Evolutionary conservation across 352 stramenopile species (phyloP).

Genomic region (Phytopythium litorale): DNA sequence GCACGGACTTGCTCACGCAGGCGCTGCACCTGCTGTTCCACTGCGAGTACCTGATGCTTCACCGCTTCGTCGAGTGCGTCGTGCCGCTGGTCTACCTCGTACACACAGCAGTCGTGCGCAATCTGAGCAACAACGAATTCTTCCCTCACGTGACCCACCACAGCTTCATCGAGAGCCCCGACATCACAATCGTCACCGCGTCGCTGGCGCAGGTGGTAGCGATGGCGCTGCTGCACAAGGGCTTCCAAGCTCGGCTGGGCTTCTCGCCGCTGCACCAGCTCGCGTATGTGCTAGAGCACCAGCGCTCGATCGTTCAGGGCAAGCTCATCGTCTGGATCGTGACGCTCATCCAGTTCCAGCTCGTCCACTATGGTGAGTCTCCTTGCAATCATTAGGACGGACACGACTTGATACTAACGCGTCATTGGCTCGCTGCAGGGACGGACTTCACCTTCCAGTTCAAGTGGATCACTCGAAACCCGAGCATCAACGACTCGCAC

Average conservation of each 20-base stretch:
- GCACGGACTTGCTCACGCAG: constrained; percentile 7
- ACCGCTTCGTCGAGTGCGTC: constrained; percentile 22
- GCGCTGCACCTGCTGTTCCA: constrained; percentile 20
- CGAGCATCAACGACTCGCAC: not conserved
- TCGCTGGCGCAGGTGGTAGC: constrained; percentile 11
- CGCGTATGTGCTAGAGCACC: constrained; percentile 22
- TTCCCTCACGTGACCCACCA: constrained; percentile 12
- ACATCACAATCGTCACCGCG: constrained; percentile 9
- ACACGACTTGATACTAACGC: not conserved
- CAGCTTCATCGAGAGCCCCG: not conserved
- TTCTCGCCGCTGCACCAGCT: constrained; percentile 19
- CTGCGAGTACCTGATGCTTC: constrained; percentile 18
- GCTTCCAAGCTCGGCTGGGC: constrained; percentile 12
- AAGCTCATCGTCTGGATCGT: constrained; percentile 25
- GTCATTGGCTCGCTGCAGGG: not conserved
- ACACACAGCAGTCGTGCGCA: constrained; percentile 15
- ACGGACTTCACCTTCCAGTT: constrained; percentile 1
- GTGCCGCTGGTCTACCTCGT: constrained; percentile 17
- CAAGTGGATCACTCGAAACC: not conserved
- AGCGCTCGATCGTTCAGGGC: constrained; percentile 15
- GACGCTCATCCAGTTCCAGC: constrained; percentile 17
- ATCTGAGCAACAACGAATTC: constrained; percentile 12
- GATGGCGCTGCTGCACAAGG: constrained; percentile 15
- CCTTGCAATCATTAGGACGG: not conserved
- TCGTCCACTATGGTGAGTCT: constrained; percentile 17